Base-by-base conservation (phyloP, 179 eudicot species). In the Heliamphora pulchella region DNA sequence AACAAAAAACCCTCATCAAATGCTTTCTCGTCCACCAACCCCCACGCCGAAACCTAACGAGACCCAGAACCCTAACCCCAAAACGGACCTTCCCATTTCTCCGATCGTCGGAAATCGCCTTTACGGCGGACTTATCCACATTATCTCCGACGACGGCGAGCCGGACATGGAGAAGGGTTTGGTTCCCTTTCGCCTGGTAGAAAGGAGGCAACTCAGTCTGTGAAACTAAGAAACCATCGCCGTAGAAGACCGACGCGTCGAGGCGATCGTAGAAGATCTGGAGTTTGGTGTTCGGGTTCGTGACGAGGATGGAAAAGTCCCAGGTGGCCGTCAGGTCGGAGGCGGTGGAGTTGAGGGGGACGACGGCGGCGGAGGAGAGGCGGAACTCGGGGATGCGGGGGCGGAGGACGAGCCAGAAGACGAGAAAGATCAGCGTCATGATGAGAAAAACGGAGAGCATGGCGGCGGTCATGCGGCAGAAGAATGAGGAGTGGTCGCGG, bases 371-470 rank as follows among this genome's bases (percentile, higher is more conserved):
- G 15, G 82, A 78, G 82, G 61, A n/a, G 64, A 79, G 69, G 3
- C n/a, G 7, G 84, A 84, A 55, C 10, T n/a, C 43, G 78, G 83
- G 68, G 62, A 44, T 18, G 61, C 71, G 73, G 44, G 84, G 86
- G 53, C 86, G 82, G 74, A 84, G 57, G 74, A 76, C 51, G 61
- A 84, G 64, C 84, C 84, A 84, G 20, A 65, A 14, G 80, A 81
- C n/a, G 70, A 84, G 58, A 69, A 53, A 17, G 72, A 84, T 75
- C 65, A 64, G 22, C 66, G 79, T 82, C 74, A 68, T 22, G 69
- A 68, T 20, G 69, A 73, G 7, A 66, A 81, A 76, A 63, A 76
- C 13, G 79, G 71, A 69, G 71, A 74, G 44, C 73, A 81, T 10
- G 80, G 76, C 63, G 46, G 65, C 71, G 80, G 50, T 13, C 55